Conservation (phyloP, 2,329 filamentous ascomycete species). For the Talaromyces sp. region DNA sequence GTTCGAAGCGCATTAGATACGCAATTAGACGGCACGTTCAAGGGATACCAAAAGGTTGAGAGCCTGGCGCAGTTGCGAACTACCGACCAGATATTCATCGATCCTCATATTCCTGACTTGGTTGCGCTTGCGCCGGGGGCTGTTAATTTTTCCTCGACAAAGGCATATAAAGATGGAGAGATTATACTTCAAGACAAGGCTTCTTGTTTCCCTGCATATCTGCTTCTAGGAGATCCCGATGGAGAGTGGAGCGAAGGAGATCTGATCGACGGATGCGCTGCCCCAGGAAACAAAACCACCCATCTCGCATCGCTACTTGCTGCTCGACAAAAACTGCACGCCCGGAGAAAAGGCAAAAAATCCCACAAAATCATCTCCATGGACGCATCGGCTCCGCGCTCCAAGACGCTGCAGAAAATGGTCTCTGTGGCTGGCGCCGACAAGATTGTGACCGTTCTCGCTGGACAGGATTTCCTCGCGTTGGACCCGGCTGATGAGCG, state of each 20-base stretch:
- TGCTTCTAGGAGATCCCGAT: slow-evolving; percentile 63
- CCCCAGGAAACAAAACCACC: slow-evolving; percentile 96
- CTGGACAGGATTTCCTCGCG: slow-evolving; percentile 79
- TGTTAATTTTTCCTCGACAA: slow-evolving; percentile 63
- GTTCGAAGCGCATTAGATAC: slow-evolving; percentile 65
- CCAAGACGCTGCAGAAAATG: slow-evolving; percentile 79
- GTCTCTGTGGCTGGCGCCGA: slow-evolving; percentile 66
- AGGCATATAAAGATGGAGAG: slow-evolving; percentile 68
- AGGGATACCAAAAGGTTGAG: slow-evolving; percentile 53
- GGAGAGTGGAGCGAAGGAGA: slow-evolving; percentile 56
- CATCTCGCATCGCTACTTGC: slow-evolving; percentile 74
- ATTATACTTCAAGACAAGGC: slow-evolving; percentile 95
- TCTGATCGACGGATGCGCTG: slow-evolving; percentile 87
- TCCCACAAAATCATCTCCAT: slow-evolving; percentile 48
- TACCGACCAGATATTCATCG: slow-evolving; percentile 56
- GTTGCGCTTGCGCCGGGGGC: slow-evolving; percentile 68
- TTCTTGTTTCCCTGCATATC: slow-evolving; percentile 90
- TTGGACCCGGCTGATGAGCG: slow-evolving; percentile 59
- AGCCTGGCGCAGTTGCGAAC: slow-evolving; percentile 54
- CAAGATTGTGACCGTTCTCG: slow-evolving; percentile 60
- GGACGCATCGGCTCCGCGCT: slow-evolving; percentile 47
- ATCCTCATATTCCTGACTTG: slow-evolving; percentile 76
- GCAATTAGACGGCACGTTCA: slow-evolving; percentile 72
- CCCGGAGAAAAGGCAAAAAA: neutral
- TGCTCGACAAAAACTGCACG: slow-evolving; percentile 17